A percentile compares a stretch with the other conserved stretches of the same genome.
Evolutionary conservation across 2,329 filamentous ascomycete genomes (phyloP).

Genomic region (Claviceps sp.): DNA sequence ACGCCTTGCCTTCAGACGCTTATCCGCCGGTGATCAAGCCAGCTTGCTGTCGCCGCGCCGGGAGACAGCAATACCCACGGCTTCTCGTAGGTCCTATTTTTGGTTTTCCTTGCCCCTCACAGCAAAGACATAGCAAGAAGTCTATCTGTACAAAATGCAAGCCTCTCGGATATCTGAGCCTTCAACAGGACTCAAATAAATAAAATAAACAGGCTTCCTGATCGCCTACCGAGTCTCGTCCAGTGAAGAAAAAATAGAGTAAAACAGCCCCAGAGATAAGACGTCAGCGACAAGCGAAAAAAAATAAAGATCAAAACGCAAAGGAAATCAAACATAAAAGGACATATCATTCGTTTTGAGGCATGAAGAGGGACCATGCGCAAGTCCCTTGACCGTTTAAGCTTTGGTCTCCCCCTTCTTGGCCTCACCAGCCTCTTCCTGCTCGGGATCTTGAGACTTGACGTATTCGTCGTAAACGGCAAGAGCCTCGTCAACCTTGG

Average conservation of each 20-base stretch:
- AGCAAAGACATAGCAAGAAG: slow-evolving; percentile 25
- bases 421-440: slow-evolving; percentile 22
- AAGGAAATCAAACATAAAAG: slow-evolving; percentile 14
- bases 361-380: slow-evolving; percentile 1
- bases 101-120: slow-evolving; percentile 17
- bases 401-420: slow-evolving; percentile 38
- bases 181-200: neutral
- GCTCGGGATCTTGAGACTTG: slow-evolving; percentile 54
- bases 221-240: slow-evolving; percentile 2
- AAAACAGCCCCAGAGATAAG: slow-evolving; percentile 3
- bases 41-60: slow-evolving; percentile 3
- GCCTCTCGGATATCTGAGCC: slow-evolving; percentile 6
- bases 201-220: slow-evolving; percentile 1
- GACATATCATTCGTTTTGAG: slow-evolving; percentile 1
- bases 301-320: slow-evolving; percentile 14
- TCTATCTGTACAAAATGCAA: slow-evolving; percentile 29
- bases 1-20: slow-evolving; percentile 20
- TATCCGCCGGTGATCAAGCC: neutral
- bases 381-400: slow-evolving; percentile 13
- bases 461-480: slow-evolving; percentile 97
- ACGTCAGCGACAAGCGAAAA: neutral
- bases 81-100: slow-evolving; percentile 12
- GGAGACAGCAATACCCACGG: slow-evolving; percentile 1
- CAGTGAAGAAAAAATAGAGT: neutral
- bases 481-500: slow-evolving; percentile 96